These are phyloP conservation scores for Begonia loranthoides DNA, from an alignment of 306 rosid genomes.

Conservation along the genomic window DNA sequence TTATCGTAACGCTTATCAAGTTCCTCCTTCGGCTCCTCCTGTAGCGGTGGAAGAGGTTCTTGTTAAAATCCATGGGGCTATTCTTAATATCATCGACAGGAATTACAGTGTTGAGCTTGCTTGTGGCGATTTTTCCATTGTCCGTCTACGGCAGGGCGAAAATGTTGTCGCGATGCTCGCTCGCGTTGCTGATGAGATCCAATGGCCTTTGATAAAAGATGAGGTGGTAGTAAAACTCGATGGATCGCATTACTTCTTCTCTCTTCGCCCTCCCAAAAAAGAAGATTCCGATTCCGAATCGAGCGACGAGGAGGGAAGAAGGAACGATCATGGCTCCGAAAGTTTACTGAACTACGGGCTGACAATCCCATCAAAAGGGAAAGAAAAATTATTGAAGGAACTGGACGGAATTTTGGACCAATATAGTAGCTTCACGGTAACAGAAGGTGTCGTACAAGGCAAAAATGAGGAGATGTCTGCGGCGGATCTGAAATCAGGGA, in stretches of 20 bases:
- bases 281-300: constrained; percentile 19
- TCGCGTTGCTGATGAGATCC: constrained; percentile 51
- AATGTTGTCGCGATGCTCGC: constrained; percentile 49
- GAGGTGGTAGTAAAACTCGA: constrained; percentile 65
- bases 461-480: constrained; percentile 46
- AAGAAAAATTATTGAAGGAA: constrained; percentile 37
- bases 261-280: constrained; percentile 31
- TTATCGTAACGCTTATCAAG: background rate
- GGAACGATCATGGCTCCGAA: background rate
- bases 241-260: constrained; percentile 79
- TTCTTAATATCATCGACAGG: constrained; percentile 62
- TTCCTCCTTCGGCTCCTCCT: constrained; percentile 38
- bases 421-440: constrained; percentile 46
- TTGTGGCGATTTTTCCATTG: constrained; percentile 50
- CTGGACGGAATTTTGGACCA: constrained; percentile 39
- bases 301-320: constrained; percentile 22
- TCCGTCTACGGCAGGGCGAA: constrained; percentile 42
- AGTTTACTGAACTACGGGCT: constrained; percentile 58
- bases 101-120: constrained; percentile 80
- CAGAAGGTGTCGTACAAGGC: constrained; percentile 61
- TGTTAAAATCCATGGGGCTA: constrained; percentile 60
- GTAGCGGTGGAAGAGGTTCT: constrained; percentile 35
- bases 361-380: constrained; percentile 79
- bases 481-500: constrained; percentile 39
- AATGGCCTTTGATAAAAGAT: constrained; percentile 77